phyloP scores from a whole-genome alignment of 2,329 filamentous ascomycete species.

The Rugonectria rugulosa region DNA sequence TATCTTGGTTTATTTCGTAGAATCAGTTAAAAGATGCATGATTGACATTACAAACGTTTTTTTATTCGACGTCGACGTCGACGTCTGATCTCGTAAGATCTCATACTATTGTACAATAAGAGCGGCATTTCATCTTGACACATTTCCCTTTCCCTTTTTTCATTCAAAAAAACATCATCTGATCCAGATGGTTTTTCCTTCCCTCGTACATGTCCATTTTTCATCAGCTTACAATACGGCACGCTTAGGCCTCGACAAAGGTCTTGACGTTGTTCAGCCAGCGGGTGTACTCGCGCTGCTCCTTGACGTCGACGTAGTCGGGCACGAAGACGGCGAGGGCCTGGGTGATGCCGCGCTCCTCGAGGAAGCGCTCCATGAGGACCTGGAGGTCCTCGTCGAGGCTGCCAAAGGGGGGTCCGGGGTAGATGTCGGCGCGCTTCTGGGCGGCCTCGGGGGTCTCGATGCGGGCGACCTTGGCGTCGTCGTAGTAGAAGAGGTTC shows the following conservation, averaged over 20 bases:
- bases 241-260: conserved; percentile 75
- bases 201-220: neutral
- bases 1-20: too few species aligned
- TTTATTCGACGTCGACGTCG: conserved; percentile 29
- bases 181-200: conserved; percentile 2
- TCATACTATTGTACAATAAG: conserved; percentile 41
- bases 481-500: conserved; percentile 87
- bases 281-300: conserved; percentile 93
- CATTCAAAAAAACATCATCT: conserved; percentile 8
- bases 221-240: neutral
- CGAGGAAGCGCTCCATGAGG: conserved; percentile 90
- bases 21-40: too few species aligned
- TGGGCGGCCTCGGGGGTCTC: conserved; percentile 79
- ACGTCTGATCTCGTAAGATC: conserved; percentile 30
- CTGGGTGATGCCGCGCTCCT: conserved; percentile 91
- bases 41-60: conserved; percentile 35
- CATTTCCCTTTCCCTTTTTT: conserved; percentile 24
- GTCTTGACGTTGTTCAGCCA: conserved; percentile 90
- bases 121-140: conserved; percentile 36
- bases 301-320: conserved; percentile 97
- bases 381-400: conserved; percentile 96
- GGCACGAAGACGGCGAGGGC: conserved; percentile 89
- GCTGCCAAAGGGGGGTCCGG: conserved; percentile 90
- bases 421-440: conserved; percentile 80
- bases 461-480: conserved; percentile 78